phyloP scores from a whole-genome alignment of 75 land plant species.

The Gnetum montanum region DNA sequence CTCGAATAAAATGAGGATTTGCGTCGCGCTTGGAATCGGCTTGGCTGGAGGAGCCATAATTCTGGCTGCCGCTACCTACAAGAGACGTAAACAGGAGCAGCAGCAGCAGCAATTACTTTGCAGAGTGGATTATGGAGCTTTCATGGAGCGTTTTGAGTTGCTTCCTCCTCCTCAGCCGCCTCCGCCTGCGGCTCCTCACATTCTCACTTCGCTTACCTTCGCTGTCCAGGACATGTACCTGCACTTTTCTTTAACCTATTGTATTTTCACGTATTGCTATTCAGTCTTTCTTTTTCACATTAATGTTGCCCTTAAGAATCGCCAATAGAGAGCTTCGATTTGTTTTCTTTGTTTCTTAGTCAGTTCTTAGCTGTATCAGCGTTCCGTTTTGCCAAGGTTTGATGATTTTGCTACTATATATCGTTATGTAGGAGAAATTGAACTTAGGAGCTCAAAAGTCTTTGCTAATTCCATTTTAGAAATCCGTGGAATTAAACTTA shows the following conservation, averaged over 20 bases:
- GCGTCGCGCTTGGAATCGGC: slow-evolving; percentile 67
- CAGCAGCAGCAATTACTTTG: background rate
- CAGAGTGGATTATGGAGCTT: slow-evolving; percentile 63
- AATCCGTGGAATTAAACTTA: too few species aligned
- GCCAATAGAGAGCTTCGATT: too few species aligned
- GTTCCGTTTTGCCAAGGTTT: too few species aligned
- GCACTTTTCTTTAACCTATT: background rate
- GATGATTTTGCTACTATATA: too few species aligned
- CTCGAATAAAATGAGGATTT: too few species aligned
- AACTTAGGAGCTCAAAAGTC: too few species aligned
- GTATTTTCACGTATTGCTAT: background rate
- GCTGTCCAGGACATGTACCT: slow-evolving; percentile 74
- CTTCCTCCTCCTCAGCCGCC: slow-evolving; percentile 79
- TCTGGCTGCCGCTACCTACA: slow-evolving; percentile 27
- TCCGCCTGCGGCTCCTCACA: slow-evolving; percentile 68
- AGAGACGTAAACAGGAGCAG: slow-evolving; percentile 12
- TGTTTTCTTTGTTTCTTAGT: too few species aligned
- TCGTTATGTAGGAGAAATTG: too few species aligned
- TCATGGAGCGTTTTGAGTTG: slow-evolving; percentile 61
- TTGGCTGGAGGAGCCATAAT: too few species aligned
- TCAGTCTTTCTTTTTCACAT: background rate
- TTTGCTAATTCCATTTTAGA: too few species aligned
- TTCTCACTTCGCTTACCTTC: slow-evolving; percentile 64
- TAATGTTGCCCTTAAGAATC: background rate
- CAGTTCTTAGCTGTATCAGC: too few species aligned